These are phyloP conservation scores for Furcasterigmium sp. DNA, from an alignment of 2,329 filamentous ascomycete species.

Conservation along the genomic window DNA sequence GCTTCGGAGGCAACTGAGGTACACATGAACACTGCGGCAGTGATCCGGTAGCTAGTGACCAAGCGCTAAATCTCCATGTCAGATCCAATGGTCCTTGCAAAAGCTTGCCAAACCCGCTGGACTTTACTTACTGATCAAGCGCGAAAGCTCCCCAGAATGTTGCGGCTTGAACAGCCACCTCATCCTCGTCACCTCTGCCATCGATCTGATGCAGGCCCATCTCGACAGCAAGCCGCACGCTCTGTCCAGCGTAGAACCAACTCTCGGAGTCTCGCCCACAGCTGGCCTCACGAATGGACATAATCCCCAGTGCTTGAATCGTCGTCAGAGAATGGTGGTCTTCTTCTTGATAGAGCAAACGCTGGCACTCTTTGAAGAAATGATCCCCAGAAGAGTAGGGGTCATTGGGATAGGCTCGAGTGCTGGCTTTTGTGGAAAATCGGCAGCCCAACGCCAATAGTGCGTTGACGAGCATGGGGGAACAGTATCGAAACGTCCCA, in stretches of 20 bases:
- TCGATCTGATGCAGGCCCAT: constrained; percentile 59
- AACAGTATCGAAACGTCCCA: constrained; percentile 61
- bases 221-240: constrained; percentile 66
- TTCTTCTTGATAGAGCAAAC: constrained; percentile 52
- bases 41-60: constrained; percentile 60
- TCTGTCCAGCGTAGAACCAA: constrained; percentile 68
- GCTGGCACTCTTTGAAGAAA: constrained; percentile 66
- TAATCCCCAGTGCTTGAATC: constrained; percentile 69
- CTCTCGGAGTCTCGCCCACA: constrained; percentile 68
- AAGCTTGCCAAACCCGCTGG: background rate
- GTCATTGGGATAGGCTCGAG: constrained; percentile 56
- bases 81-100: background rate
- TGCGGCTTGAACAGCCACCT: constrained; percentile 52
- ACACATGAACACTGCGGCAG: constrained; percentile 56
- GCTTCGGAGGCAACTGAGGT: constrained; percentile 52
- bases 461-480: constrained; percentile 60
- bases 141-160: constrained; percentile 61
- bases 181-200: constrained; percentile 45
- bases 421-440: constrained; percentile 60
- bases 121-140: constrained; percentile 54
- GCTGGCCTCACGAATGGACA: constrained; percentile 71
- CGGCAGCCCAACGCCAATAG: constrained; percentile 62
- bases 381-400: constrained; percentile 64
- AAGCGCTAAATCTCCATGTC: constrained; percentile 42
- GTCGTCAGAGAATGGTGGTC: constrained; percentile 62